Evolutionary conservation across 1,284 basidiomycete species (phyloP).

Genomic region (Ustilago esculenta): DNA sequence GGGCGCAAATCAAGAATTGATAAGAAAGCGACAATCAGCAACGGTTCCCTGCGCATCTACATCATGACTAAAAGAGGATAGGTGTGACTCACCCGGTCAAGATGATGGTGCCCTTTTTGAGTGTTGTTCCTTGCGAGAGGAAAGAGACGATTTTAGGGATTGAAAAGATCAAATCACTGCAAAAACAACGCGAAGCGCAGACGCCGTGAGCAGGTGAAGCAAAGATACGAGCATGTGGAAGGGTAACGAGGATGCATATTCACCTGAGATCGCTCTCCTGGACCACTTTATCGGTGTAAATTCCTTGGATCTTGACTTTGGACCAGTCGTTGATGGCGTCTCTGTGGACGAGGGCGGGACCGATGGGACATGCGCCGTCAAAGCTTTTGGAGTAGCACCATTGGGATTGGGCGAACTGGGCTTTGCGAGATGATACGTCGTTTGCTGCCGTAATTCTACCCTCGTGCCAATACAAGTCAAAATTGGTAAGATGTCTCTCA

Average conservation of each 20-base stretch:
- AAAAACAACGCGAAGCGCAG: no score
- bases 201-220: background rate
- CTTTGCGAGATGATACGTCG: constrained; percentile 67
- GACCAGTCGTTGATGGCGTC: constrained; percentile 45
- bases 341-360: constrained; percentile 66
- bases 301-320: constrained; percentile 63
- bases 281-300: constrained; percentile 65
- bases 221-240: no score
- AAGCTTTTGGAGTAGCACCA: constrained; percentile 68
- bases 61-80: background rate
- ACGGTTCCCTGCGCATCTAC: background rate
- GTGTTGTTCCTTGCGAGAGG: constrained; percentile 54
- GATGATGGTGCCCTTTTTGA: constrained; percentile 52
- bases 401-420: constrained; percentile 66
- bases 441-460: constrained; percentile 67
- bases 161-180: constrained; percentile 68
- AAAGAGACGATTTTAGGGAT: constrained; percentile 68
- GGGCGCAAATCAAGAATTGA: no score
- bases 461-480: no score
- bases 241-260: constrained; percentile 55
- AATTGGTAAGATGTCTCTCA: no score
- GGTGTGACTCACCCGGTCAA: constrained; percentile 44
- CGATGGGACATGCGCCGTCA: constrained; percentile 69
- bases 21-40: no score
- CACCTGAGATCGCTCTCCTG: constrained; percentile 62